These are phyloP conservation scores for Neurospora sp. DNA, from an alignment of 495 filamentous ascomycete species.

Conservation along the genomic window DNA sequence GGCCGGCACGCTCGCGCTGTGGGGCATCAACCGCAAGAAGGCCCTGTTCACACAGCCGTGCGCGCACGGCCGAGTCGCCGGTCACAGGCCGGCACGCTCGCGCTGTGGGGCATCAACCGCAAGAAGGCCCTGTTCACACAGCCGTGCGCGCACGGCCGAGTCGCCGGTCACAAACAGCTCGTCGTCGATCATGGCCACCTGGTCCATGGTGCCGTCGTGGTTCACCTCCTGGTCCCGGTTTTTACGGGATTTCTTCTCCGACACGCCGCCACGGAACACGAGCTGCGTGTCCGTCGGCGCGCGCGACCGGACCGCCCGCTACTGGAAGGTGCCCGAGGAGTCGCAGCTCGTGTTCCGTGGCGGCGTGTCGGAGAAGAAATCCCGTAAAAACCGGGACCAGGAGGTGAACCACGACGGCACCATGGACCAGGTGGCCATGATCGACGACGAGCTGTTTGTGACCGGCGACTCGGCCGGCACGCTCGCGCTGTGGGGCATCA, in stretches of 20 bases:
- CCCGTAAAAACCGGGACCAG: constrained; percentile 26
- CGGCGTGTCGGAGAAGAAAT: constrained; percentile 51
- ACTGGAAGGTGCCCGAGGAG: constrained; percentile 97
- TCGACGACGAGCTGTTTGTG: constrained; percentile 84
- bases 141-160: too few species aligned
- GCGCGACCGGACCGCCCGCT: constrained; percentile 80
- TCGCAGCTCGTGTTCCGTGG: constrained; percentile 91
- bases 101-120: too few species aligned
- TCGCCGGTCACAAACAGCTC: constrained; percentile 85
- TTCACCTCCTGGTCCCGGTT: constrained; percentile 31
- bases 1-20: too few species aligned
- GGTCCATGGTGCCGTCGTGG: constrained; percentile 80
- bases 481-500: constrained; percentile 75
- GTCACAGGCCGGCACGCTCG: too few species aligned
- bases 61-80: too few species aligned
- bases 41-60: too few species aligned
- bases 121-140: too few species aligned
- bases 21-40: too few species aligned
- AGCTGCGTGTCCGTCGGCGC: constrained; percentile 84
- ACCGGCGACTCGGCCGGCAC: constrained; percentile 87
- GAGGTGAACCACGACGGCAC: constrained; percentile 60
- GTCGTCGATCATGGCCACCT: constrained; percentile 79
- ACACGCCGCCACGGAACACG: constrained; percentile 77
- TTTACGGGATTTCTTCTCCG: constrained; percentile 42
- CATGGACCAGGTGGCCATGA: constrained; percentile 79